These are phyloP conservation scores for Vitis rupestris DNA, from an alignment of 164 flowering plant species.

Conservation along the genomic window DNA sequence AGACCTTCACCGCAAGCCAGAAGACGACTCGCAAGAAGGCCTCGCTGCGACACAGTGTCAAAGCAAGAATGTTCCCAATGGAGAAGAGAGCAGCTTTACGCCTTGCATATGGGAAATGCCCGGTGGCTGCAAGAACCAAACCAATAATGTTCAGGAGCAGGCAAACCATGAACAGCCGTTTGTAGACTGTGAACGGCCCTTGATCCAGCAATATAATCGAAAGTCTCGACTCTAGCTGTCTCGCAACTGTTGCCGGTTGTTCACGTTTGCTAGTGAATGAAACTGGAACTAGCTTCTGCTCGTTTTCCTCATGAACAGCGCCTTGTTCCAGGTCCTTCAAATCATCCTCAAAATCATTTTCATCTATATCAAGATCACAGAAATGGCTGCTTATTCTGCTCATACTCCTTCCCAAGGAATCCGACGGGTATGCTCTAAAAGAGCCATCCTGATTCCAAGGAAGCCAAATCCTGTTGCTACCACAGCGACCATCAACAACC, in stretches of 20 bases:
- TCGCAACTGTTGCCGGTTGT: neutral
- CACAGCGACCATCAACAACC: neutral
- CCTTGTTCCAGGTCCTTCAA: neutral
- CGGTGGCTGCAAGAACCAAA: constrained; percentile 36
- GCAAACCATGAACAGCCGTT: constrained; percentile 18
- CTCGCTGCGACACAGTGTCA: constrained; percentile 46
- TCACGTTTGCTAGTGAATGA: neutral
- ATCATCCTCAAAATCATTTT: too few relatives aligned
- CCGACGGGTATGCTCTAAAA: constrained; percentile 10
- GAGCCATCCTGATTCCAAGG: constrained; percentile 16
- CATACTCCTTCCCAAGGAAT: constrained; percentile 8
- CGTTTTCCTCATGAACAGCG: neutral
- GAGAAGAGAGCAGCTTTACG: constrained; percentile 35
- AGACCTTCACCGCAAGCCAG: constrained; percentile 37
- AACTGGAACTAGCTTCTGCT: constrained; percentile 1
- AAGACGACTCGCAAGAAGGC: constrained; percentile 39
- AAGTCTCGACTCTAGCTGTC: constrained; percentile 18
- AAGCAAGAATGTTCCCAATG: constrained; percentile 39
- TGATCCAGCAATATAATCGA: constrained; percentile 30
- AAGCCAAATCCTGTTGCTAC: constrained; percentile 17
- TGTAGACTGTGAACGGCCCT: constrained; percentile 21
- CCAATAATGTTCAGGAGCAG: constrained; percentile 24
- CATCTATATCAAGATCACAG: neutral
- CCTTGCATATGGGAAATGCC: constrained; percentile 35
- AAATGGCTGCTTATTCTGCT: constrained; percentile 3